These are phyloP conservation scores for Lasiodiplodia sp. DNA, from an alignment of 2,329 filamentous ascomycete species.

Conservation along the genomic window DNA sequence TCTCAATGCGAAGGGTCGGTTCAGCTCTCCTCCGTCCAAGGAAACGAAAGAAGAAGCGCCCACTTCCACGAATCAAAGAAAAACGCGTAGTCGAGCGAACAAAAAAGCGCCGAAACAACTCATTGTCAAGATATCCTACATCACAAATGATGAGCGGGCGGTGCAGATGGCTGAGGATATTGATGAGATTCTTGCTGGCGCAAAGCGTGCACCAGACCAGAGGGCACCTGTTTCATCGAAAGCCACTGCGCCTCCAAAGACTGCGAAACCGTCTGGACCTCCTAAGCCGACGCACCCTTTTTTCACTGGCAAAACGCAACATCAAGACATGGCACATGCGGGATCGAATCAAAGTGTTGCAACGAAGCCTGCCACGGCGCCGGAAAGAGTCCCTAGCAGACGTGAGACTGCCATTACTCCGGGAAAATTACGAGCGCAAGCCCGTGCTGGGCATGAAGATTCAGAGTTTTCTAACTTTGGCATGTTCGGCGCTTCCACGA, in stretches of 20 bases:
- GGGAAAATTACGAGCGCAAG: conserved; percentile 53
- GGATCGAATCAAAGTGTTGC: neutral
- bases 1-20: conserved; percentile 54
- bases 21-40: conserved; percentile 52
- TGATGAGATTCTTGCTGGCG: conserved; percentile 64
- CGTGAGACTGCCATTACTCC: conserved; percentile 53
- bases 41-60: conserved; percentile 35
- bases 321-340: conserved; percentile 34
- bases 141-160: conserved; percentile 55
- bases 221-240: conserved; percentile 19
- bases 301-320: conserved; percentile 64
- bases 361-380: conserved; percentile 19
- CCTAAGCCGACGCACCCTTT: conserved; percentile 70
- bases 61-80: conserved; percentile 48
- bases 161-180: conserved; percentile 66
- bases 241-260: conserved; percentile 5
- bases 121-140: conserved; percentile 68
- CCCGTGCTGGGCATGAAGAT: conserved; percentile 32
- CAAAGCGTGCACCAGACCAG: conserved; percentile 39
- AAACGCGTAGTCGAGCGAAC: conserved; percentile 36
- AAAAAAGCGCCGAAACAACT: conserved; percentile 41
- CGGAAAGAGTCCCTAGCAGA: conserved; percentile 40
- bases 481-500: conserved; percentile 28
- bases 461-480: conserved; percentile 37
- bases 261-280: conserved; percentile 41